Conservation (phyloP, 2,329 filamentous ascomycete species). For the Aspergillus candidus region DNA sequence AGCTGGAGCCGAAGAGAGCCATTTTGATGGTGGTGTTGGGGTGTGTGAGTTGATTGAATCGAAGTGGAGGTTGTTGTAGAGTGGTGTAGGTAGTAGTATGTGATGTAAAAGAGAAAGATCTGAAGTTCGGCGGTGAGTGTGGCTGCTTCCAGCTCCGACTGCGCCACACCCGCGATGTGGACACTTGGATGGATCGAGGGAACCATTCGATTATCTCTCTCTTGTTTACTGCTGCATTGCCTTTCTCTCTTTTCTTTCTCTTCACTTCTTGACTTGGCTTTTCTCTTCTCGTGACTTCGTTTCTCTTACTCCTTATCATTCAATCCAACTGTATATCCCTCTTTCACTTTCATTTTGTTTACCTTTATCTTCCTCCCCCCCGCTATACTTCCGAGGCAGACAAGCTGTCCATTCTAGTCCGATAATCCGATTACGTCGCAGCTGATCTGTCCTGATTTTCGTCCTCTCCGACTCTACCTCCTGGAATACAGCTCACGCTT, state of each 20-base stretch:
- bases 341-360: neutral
- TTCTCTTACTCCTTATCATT: neutral
- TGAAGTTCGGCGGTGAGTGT: slow-evolving; percentile 8
- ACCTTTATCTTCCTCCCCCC: neutral
- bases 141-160: slow-evolving; percentile 10
- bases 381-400: slow-evolving; percentile 32
- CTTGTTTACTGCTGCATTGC: slow-evolving; percentile 5
- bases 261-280: slow-evolving; percentile 1
- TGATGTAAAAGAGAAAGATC: neutral
- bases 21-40: slow-evolving; percentile 17
- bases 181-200: slow-evolving; percentile 14
- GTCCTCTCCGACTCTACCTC: neutral
- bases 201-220: neutral
- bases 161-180: slow-evolving; percentile 19
- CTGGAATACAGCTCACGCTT: neutral
- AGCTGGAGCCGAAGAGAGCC: slow-evolving; percentile 37
- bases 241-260: slow-evolving; percentile 8
- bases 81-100: neutral
- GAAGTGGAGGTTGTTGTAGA: neutral
- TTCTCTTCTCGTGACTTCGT: neutral
- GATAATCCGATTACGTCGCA: too few species aligned
- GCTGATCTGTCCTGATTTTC: slow-evolving; percentile 12
- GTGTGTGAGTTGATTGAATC: neutral
- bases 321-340: neutral
- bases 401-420: slow-evolving; percentile 23